Conservation (phyloP, 306 rosid genomes). For the Trichosanthes cucumerina region DNA sequence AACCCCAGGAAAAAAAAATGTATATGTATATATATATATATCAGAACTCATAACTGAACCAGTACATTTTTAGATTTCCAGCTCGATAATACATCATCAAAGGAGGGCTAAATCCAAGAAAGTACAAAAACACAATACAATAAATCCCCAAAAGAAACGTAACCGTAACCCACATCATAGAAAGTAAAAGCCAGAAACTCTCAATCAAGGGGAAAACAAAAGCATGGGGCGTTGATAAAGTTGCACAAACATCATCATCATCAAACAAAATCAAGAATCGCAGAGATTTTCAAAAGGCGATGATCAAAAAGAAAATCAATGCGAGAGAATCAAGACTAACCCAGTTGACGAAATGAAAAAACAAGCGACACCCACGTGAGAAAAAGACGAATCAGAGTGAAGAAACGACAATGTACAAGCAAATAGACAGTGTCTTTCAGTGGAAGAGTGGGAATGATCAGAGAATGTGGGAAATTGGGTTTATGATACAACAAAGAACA, state of each 20-base stretch:
- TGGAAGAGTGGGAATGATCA: not conserved
- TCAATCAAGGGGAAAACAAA: not conserved
- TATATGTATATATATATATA: not conserved
- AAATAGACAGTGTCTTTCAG: not conserved
- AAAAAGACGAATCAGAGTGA: slow-evolving; percentile 17
- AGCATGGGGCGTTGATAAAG: not conserved
- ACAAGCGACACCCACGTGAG: not conserved
- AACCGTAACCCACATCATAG: not conserved
- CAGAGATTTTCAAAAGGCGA: not conserved
- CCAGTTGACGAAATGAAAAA: not conserved
- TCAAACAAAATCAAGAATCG: not conserved
- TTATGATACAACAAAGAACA: not conserved
- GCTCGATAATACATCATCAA: not conserved
- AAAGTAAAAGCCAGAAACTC: not conserved
- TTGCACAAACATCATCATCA: not conserved
- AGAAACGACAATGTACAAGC: not conserved
- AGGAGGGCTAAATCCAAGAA: not conserved
- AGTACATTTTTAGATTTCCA: not conserved
- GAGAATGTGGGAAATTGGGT: not conserved
- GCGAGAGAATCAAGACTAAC: not conserved
- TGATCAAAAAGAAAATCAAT: not conserved
- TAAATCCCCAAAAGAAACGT: not conserved
- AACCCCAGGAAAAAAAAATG: not conserved
- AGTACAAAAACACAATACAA: not conserved
- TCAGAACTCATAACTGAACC: not conserved